Evolutionary conservation across 306 rosid genomes (phyloP), one percentile per base, ranked within the genome.

Genomic region (Gastrolobium villosum): DNA sequence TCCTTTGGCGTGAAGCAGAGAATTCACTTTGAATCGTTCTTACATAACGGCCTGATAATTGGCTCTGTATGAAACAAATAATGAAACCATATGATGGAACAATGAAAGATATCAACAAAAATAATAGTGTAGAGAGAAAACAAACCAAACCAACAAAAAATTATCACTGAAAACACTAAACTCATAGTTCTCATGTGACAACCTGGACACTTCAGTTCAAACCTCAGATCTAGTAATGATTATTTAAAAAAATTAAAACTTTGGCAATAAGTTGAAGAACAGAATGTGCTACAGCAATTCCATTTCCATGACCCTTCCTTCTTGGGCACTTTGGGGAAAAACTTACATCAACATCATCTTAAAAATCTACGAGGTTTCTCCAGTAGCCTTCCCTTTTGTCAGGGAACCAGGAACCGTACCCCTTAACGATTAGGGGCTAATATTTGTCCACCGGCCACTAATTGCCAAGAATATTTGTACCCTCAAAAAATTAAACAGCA

Each of bases 1-100:
- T 85, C 82, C 92, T 83, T 74, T 75, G 70, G 72, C 85, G 86
- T 46, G 90, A 84, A 7, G 86, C 81, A 39, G 92, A 83, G 77
- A 74, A 70, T 20, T 72, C 84, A 48, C 78, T 74, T 44, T 72
- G 88, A 60, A 81, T 63, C 26, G 86, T 65, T 79, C 9, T 83
- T 41, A 88, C 81, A 75, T 6, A 65, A 44, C 70, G 45, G 76
- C 92, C 90, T 1, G 90, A 75, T 55, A 82, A 43, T 45, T 67
- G 74, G 81, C 89, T 86, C 94, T 88, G 67, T 69, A 72, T 10
- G 37, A 71, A 63, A 63, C 48, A 63, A 79, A 54, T 7, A 41
- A 72, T 37, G 50, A 72, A 32, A 72, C 36, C 10, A 52, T 50
- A 36, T 39, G 65, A 52, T 70, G 67, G 36, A 50, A 54, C 7